Evolutionary conservation across 1,139 yeast genomes (phyloP).

Genomic region (Sugiyamaella pinicola): DNA sequence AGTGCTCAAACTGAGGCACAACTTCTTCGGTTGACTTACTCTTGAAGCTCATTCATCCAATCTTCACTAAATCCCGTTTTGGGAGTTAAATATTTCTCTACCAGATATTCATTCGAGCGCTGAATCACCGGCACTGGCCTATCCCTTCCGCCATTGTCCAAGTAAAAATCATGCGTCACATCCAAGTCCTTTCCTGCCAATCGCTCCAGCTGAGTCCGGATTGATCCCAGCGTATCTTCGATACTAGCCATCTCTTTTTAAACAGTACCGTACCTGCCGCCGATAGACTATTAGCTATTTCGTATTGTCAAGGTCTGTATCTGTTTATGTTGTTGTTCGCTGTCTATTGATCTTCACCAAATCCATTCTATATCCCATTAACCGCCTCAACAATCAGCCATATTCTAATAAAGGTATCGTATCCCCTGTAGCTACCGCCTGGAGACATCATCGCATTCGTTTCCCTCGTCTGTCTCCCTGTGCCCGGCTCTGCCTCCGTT

Average conservation of each 20-base stretch:
- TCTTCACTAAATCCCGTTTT: constrained; percentile 35
- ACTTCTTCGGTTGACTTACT: constrained; percentile 28
- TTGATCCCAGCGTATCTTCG: constrained; percentile 8
- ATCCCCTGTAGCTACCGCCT: no score
- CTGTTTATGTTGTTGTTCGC: no score
- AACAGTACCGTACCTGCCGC: not conserved
- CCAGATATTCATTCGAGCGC: constrained; percentile 29
- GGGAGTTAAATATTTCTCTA: constrained; percentile 41
- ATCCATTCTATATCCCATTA: no score
- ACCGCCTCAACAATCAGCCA: no score
- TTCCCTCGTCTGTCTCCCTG: no score
- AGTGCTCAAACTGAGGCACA: not conserved
- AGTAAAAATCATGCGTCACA: constrained; percentile 8
- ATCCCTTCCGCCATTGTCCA: not conserved
- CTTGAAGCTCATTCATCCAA: constrained; percentile 44
- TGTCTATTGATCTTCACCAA: no score
- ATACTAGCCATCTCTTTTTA: constrained; percentile 4
- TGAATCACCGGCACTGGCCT: constrained; percentile 14
- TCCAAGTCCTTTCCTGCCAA: constrained; percentile 5
- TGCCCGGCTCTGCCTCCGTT: no score
- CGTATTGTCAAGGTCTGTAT: not conserved
- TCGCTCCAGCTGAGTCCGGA: constrained; percentile 9
- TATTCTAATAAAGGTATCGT: no score
- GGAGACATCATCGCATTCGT: no score
- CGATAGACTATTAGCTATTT: not conserved